Percentiles rank a stretch among this genome's conserved stretches.
Conservation (phyloP, 345 rosid genomes). For the Aethionema arabicum region DNA sequence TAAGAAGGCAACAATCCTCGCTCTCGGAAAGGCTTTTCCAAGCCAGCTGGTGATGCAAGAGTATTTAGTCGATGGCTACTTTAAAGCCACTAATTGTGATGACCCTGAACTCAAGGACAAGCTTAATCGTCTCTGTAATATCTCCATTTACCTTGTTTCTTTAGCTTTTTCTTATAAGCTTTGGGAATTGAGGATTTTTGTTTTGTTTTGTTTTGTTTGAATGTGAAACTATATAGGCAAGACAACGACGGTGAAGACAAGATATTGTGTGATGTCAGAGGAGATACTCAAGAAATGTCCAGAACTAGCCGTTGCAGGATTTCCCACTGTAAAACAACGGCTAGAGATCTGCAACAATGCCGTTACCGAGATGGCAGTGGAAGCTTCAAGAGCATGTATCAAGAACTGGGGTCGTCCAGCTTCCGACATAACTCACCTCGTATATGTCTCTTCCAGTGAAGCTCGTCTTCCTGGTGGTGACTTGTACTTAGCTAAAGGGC, state of each 20-base stretch:
- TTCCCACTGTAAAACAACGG: constrained; percentile 79
- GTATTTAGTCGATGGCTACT: constrained; percentile 86
- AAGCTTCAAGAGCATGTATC: constrained; percentile 79
- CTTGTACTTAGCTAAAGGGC: constrained; percentile 77
- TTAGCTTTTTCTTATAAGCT: not conserved
- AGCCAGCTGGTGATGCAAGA: constrained; percentile 97
- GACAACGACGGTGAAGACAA: constrained; percentile 92
- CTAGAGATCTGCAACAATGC: constrained; percentile 79
- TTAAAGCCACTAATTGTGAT: constrained; percentile 83
- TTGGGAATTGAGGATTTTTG: constrained; percentile 11
- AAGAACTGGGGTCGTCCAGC: constrained; percentile 74
- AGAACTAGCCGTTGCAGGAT: constrained; percentile 77
- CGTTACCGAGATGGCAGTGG: constrained; percentile 85
- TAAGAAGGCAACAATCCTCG: constrained; percentile 75
- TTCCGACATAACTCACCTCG: constrained; percentile 84
- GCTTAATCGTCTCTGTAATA: constrained; percentile 81
- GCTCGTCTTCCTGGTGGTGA: constrained; percentile 93
- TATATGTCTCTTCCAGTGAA: constrained; percentile 97
- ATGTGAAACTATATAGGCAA: constrained; percentile 53
- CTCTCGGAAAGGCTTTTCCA: constrained; percentile 93
- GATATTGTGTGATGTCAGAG: constrained; percentile 96
- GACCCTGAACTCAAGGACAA: constrained; percentile 88
- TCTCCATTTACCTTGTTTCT: constrained; percentile 21
- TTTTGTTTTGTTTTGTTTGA: constrained; percentile 11
- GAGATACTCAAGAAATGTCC: constrained; percentile 85